Conservation (phyloP, 1,284 basidiomycete species). For the Puccinia novopanici region DNA sequence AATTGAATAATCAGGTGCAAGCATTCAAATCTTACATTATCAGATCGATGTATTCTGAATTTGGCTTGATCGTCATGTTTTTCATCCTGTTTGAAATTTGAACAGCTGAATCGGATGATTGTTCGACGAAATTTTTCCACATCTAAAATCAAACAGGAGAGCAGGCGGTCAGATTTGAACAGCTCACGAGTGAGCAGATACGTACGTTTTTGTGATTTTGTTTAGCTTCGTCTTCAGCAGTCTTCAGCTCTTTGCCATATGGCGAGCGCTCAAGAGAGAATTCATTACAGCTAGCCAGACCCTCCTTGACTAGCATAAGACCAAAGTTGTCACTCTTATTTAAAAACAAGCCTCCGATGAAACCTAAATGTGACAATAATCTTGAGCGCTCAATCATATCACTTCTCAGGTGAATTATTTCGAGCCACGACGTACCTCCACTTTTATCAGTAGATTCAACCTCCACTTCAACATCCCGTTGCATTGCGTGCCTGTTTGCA, state of each 20-base stretch:
- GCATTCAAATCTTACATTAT: constrained; percentile 65
- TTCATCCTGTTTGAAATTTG: constrained; percentile 51
- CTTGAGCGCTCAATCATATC: not conserved
- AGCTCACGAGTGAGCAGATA: constrained; percentile 3
- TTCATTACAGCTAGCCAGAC: constrained; percentile 74
- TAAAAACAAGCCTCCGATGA: constrained; percentile 51
- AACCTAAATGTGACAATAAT: not conserved
- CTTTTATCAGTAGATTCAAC: constrained; percentile 88
- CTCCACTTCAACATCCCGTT: constrained; percentile 91
- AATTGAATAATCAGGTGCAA: not conserved
- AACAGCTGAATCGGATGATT: constrained; percentile 16
- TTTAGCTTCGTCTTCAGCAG: constrained; percentile 69
- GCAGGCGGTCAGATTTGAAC: not conserved
- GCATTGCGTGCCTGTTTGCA: constrained; percentile 77
- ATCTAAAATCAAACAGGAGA: constrained; percentile 20
- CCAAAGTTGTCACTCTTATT: constrained; percentile 78
- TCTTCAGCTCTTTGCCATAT: constrained; percentile 75
- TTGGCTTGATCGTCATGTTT: constrained; percentile 62
- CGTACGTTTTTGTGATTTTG: constrained; percentile 28
- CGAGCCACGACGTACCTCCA: constrained; percentile 71
- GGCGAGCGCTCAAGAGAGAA: constrained; percentile 81
- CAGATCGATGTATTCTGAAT: constrained; percentile 79
- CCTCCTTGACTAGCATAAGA: constrained; percentile 77
- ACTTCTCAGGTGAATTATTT: not conserved
- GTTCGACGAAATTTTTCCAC: constrained; percentile 26